Percentiles rank a stretch among this genome's conserved stretches.
phyloP scores from a whole-genome alignment of 2,329 filamentous ascomycete species.

The Dothistroma pini region DNA sequence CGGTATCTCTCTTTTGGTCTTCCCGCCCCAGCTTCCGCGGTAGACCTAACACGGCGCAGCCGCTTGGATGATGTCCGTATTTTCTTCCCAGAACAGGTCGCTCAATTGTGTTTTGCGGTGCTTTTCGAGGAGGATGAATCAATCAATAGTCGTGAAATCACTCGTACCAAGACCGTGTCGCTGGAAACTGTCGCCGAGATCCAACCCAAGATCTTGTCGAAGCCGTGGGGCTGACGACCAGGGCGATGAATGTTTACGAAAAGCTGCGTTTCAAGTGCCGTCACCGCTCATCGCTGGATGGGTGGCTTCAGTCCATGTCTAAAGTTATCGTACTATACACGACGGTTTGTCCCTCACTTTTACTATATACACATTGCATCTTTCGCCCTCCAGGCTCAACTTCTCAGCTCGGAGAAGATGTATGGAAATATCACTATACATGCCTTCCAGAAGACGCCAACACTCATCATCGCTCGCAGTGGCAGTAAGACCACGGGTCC shows the following conservation, averaged over 20 bases:
- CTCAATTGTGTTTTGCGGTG: background rate
- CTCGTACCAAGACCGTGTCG: no score
- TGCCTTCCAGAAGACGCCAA: constrained; percentile 52
- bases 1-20: background rate
- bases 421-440: constrained; percentile 52
- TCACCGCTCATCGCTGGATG: background rate
- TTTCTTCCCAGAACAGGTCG: no score
- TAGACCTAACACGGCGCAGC: background rate
- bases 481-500: constrained; percentile 40
- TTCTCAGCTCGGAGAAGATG: constrained; percentile 38
- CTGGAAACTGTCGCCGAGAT: background rate
- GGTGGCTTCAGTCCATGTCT: background rate
- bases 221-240: no score
- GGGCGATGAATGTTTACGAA: no score
- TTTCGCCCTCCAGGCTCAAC: constrained; percentile 8
- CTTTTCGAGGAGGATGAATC: background rate
- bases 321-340: background rate
- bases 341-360: background rate
- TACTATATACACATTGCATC: background rate
- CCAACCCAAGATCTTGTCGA: background rate
- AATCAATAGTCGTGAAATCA: background rate
- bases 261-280: background rate
- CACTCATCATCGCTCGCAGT: constrained; percentile 37
- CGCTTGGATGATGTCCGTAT: no score
- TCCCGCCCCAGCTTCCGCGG: background rate